These are phyloP conservation scores for Sclerotinia glacialis DNA, from an alignment of 2,329 filamentous ascomycete genomes.

Conservation along the genomic window DNA sequence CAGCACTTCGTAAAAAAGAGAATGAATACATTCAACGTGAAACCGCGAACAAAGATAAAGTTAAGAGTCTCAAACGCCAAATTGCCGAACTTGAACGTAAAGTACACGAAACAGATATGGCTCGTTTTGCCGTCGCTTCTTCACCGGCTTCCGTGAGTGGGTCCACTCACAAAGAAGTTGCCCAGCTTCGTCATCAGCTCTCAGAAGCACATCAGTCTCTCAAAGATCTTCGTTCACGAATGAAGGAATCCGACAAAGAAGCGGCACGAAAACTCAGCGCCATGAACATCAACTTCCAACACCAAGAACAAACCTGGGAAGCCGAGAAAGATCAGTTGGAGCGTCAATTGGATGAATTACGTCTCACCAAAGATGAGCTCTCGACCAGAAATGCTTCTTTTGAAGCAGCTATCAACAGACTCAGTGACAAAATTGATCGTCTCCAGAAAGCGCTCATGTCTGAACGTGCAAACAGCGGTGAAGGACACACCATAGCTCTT, in stretches of 20 bases:
- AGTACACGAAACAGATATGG: constrained; percentile 61
- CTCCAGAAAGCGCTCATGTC: constrained; percentile 50
- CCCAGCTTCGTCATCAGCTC: constrained; percentile 59
- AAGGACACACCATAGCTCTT: constrained; percentile 57
- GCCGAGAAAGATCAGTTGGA: constrained; percentile 38
- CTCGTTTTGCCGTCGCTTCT: constrained; percentile 47
- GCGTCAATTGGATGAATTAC: constrained; percentile 47
- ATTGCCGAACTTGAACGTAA: constrained; percentile 66
- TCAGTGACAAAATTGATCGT: constrained; percentile 48
- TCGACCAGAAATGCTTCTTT: constrained; percentile 42
- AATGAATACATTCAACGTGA: constrained; percentile 65
- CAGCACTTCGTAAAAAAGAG: constrained; percentile 62
- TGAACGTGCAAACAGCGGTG: constrained; percentile 53
- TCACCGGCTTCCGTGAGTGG: constrained; percentile 49
- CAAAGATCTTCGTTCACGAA: constrained; percentile 52
- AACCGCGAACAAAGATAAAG: constrained; percentile 57
- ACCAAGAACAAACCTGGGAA: constrained; percentile 43
- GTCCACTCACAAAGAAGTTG: constrained; percentile 56
- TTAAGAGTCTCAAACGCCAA: constrained; percentile 62
- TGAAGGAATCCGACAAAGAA: constrained; percentile 48
- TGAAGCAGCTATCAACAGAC: constrained; percentile 47
- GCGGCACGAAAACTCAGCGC: constrained; percentile 42
- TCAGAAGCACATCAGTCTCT: constrained; percentile 57
- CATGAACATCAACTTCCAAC: constrained; percentile 52
- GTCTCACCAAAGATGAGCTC: constrained; percentile 46